Percentiles rank a stretch among this genome's conserved stretches.
These are phyloP conservation scores for Annulohypoxylon bovei DNA, from an alignment of 495 filamentous ascomycete genomes.

Conservation along the genomic window DNA sequence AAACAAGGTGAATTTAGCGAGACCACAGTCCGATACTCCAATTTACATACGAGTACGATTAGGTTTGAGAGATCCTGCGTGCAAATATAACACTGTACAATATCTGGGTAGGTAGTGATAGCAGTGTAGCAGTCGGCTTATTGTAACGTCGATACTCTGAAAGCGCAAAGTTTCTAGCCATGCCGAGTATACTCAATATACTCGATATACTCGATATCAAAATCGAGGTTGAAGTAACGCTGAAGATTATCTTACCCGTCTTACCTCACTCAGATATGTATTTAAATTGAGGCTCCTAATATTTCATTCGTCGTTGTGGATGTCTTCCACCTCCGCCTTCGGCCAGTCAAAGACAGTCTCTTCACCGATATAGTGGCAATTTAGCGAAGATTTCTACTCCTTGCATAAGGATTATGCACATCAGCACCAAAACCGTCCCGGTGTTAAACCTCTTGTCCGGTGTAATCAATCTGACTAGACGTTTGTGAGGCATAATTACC, in stretches of 20 bases:
- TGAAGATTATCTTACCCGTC: constrained; percentile 28
- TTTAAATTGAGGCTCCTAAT: constrained; percentile 20
- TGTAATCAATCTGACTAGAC: constrained; percentile 17
- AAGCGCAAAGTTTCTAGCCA: not conserved
- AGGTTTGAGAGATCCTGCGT: not conserved
- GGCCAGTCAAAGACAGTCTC: constrained; percentile 14
- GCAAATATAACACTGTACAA: not conserved
- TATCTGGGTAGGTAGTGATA: constrained; percentile 6
- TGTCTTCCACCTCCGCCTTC: constrained; percentile 19
- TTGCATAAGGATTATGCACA: constrained; percentile 40
- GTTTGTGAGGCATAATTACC: constrained; percentile 2
- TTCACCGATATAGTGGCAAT: constrained; percentile 43
- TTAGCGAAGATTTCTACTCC: constrained; percentile 24
- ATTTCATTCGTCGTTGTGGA: constrained; percentile 11
- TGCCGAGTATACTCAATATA: not conserved
- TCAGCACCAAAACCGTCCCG: constrained; percentile 38
- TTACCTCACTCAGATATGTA: constrained; percentile 12
- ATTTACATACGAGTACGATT: constrained; percentile 12
- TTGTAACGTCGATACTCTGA: constrained; percentile 20
- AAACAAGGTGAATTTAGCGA: constrained; percentile 2
- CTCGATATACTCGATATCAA: constrained; percentile 1
- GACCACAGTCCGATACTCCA: not conserved
- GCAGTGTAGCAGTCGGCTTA: constrained; percentile 34
- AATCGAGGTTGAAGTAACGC: not conserved
- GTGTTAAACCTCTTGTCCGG: constrained; percentile 23